Base-by-base conservation (phyloP, 352 stramenopile species). In the Pythium sp. region DNA sequence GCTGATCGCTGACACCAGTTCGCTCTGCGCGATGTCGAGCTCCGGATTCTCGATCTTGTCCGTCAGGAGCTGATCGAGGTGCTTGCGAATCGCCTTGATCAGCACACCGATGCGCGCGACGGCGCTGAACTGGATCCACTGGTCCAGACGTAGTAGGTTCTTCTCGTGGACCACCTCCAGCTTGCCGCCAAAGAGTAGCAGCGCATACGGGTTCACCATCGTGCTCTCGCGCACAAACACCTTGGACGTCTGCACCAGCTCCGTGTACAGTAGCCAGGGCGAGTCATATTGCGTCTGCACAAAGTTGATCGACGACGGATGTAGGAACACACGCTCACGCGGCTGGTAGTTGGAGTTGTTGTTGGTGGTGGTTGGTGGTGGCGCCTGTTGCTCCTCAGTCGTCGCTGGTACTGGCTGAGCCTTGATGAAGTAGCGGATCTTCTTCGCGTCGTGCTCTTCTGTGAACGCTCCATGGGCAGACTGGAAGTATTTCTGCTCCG, bases 161-260 rank as follows among this genome's bases (percentile, higher is more conserved):
- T 98, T 93, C 65, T 96, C 93, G 72, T 98, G 94, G 38, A 91
- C 81, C 2, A 99, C 90, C 8, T 95, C 88, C 34, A 99, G 72
- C 5, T 74, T 74, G n/a, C 98, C 98, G 24, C 97, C 98, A 78
- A 99, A 99, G 18, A 99, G 83, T 32, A 99, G 79, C 59, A 99
- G 80, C 34, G 96, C 90, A 75, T 99, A 99, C 9, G 97, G 83
- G 56, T 95, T 95, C 67, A 98, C 97, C 86, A 99, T 98, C 14
- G 97, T 99, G 47, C 86, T 95, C 76, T 99, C 97, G 58, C 96
- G 92, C 20, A 99, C 84, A 75, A 99, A 99, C 9, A 99, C 72
- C 80, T 99, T 99, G 58, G 90, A 98, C 0, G 97, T 99, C 73
- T 98, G 97, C 49, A 99, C 90, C 59, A 98, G 76, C 54, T 97